Conservation (phyloP, 495 filamentous ascomycete genomes). For the Aspergillus asperescens region DNA sequence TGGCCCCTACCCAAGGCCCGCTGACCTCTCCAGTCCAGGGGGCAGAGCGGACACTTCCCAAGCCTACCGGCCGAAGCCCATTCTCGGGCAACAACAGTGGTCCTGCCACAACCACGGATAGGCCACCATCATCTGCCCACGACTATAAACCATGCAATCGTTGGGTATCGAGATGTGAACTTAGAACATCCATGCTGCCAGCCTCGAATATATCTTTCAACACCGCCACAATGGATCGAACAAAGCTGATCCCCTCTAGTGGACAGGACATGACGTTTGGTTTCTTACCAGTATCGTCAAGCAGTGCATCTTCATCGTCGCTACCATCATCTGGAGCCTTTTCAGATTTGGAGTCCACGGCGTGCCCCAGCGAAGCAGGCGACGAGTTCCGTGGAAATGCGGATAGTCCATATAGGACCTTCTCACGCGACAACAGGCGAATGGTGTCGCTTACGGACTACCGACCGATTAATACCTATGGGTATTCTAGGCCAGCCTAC, state of each 20-base stretch:
- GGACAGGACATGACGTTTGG: constrained; percentile 31
- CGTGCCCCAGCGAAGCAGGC: constrained; percentile 11
- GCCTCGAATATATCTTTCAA: constrained; percentile 15
- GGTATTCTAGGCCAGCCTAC: constrained; percentile 24
- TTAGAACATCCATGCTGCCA: constrained; percentile 7
- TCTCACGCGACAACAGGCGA: constrained; percentile 25
- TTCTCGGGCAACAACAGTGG: constrained; percentile 9
- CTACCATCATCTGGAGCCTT: constrained; percentile 14
- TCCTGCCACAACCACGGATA: constrained; percentile 16
- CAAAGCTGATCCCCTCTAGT: constrained; percentile 17
- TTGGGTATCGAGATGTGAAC: constrained; percentile 16
- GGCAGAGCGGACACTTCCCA: constrained; percentile 36
- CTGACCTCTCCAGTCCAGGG: constrained; percentile 23
- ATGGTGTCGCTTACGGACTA: constrained; percentile 22
- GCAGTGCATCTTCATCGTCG: constrained; percentile 14
- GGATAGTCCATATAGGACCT: constrained; percentile 16
- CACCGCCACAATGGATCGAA: constrained; percentile 14
- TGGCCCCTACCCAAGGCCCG: constrained; percentile 12
- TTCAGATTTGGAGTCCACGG: constrained; percentile 14
- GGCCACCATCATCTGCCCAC: constrained; percentile 12
- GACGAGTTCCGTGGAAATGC: constrained; percentile 20
- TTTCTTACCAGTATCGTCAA: constrained; percentile 25
- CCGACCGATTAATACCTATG: constrained; percentile 30
- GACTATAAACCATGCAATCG: constrained; percentile 5
- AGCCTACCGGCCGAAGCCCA: constrained; percentile 26